A percentile compares a stretch with the other conserved stretches of the same genome.
phyloP scores from a whole-genome alignment of 1,284 basidiomycete species.

The Ceratobasidium sp. region DNA sequence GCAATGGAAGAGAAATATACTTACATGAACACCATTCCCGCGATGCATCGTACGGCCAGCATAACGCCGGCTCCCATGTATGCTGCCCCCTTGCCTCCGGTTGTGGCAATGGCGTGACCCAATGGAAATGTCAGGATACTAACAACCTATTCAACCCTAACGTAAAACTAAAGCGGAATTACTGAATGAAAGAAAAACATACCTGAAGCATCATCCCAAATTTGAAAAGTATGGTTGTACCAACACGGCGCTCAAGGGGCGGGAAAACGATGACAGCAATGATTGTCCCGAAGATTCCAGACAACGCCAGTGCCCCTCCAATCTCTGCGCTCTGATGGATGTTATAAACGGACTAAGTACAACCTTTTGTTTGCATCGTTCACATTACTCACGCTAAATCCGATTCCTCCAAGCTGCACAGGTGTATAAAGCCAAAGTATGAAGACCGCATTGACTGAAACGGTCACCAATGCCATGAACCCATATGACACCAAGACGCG shows the following conservation, averaged over 20 bases:
- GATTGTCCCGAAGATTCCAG: conserved; percentile 52
- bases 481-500: conserved; percentile 47
- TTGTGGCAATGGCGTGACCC: conserved; percentile 13
- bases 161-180: background rate
- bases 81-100: conserved; percentile 1
- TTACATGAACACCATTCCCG: conserved; percentile 47
- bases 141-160: conserved; percentile 5
- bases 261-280: conserved; percentile 57
- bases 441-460: conserved; percentile 48
- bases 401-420: conserved; percentile 46
- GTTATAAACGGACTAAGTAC: background rate
- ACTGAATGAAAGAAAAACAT: conserved; percentile 16
- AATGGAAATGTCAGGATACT: conserved; percentile 20
- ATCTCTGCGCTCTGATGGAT: conserved; percentile 51
- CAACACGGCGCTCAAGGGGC: conserved; percentile 54
- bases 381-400: conserved; percentile 43
- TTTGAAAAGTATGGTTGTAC: conserved; percentile 56
- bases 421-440: conserved; percentile 49
- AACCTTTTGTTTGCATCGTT: too few relatives aligned
- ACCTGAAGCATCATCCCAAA: conserved; percentile 55
- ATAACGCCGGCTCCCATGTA: conserved; percentile 50
- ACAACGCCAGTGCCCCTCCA: conserved; percentile 53
- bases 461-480: conserved; percentile 48
- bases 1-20: background rate
- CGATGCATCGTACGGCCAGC: conserved; percentile 51